A percentile compares a stretch with the other conserved stretches of the same genome.
Evolutionary conservation across 805 yeast species (phyloP).

Genomic region (Candida alai): DNA sequence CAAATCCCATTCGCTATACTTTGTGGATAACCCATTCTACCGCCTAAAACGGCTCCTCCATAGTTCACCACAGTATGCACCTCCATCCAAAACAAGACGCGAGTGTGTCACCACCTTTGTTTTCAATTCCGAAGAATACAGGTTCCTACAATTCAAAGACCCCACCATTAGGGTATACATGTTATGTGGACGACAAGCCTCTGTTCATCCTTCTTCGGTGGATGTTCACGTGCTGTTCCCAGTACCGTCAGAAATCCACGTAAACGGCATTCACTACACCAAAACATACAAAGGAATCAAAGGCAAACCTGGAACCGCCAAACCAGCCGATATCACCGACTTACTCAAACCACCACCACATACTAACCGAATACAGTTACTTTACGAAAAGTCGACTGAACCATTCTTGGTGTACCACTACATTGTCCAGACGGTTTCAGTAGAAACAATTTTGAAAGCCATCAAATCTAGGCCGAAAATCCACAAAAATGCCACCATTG

Average conservation of each 20-base stretch:
- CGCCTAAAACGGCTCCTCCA: slow-evolving; percentile 43
- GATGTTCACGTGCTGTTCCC: slow-evolving; percentile 61
- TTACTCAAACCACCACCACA: slow-evolving; percentile 22
- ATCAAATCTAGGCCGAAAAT: slow-evolving; percentile 47
- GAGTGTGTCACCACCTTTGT: slow-evolving; percentile 31
- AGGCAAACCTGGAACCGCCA: slow-evolving; percentile 70
- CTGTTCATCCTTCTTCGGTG: slow-evolving; percentile 16
- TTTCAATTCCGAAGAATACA: slow-evolving; percentile 41
- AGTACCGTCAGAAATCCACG: slow-evolving; percentile 58
- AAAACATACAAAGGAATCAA: slow-evolving; percentile 59
- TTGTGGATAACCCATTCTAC: slow-evolving; percentile 56
- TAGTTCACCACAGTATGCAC: slow-evolving; percentile 45
- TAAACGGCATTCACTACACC: slow-evolving; percentile 56
- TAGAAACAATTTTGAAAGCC: slow-evolving; percentile 18
- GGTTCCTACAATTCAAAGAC: slow-evolving; percentile 22
- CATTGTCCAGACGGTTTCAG: slow-evolving; percentile 44
- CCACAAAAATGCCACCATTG: slow-evolving; percentile 45
- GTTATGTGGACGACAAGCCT: slow-evolving; percentile 45
- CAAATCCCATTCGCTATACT: slow-evolving; percentile 42
- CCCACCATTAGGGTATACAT: slow-evolving; percentile 40
- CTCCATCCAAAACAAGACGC: slow-evolving; percentile 45
- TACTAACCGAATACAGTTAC: slow-evolving; percentile 45
- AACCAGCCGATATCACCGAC: slow-evolving; percentile 75
- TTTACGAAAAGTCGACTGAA: slow-evolving; percentile 54
- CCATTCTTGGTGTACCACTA: slow-evolving; percentile 53